Evolutionary conservation across 2,329 filamentous ascomycete species (phyloP).

Genomic region (Epichloe gansuensis): DNA sequence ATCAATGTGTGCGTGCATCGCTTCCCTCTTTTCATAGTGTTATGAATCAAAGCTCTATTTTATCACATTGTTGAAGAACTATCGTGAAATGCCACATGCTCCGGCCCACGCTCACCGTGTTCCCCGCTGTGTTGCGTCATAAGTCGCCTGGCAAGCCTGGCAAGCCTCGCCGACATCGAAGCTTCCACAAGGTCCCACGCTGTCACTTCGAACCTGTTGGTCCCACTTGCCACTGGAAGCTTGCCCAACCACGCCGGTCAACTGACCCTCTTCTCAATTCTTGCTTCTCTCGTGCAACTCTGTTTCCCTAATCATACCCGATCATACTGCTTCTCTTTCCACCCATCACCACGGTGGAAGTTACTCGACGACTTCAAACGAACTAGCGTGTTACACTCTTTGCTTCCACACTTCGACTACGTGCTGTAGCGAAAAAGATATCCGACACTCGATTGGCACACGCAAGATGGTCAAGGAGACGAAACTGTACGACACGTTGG

Average conservation of each 20-base stretch:
- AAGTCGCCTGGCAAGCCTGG: background rate
- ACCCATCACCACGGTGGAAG: background rate
- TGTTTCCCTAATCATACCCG: too few species aligned
- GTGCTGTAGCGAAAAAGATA: background rate
- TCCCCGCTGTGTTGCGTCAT: constrained; percentile 2
- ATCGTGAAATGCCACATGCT: too few species aligned
- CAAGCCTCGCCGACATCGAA: constrained; percentile 7
- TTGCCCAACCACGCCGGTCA: background rate
- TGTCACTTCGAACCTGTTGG: background rate
- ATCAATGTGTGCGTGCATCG: too few species aligned
- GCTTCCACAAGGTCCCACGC: constrained; percentile 23
- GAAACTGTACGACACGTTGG: constrained; percentile 83
- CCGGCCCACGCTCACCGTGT: background rate
- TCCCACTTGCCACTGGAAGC: constrained; percentile 8
- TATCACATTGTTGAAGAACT: too few species aligned
- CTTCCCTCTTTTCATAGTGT: too few species aligned
- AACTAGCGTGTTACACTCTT: background rate
- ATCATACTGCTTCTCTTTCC: background rate
- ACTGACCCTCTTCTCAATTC: background rate
- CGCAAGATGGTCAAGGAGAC: constrained; percentile 80
- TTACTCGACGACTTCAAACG: background rate
- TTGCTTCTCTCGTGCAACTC: background rate
- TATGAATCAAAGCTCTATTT: too few species aligned
- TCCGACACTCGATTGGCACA: constrained; percentile 2
- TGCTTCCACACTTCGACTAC: background rate